These are phyloP conservation scores for Phytopythium mirpurense DNA, from an alignment of 352 stramenopile genomes.

Conservation along the genomic window DNA sequence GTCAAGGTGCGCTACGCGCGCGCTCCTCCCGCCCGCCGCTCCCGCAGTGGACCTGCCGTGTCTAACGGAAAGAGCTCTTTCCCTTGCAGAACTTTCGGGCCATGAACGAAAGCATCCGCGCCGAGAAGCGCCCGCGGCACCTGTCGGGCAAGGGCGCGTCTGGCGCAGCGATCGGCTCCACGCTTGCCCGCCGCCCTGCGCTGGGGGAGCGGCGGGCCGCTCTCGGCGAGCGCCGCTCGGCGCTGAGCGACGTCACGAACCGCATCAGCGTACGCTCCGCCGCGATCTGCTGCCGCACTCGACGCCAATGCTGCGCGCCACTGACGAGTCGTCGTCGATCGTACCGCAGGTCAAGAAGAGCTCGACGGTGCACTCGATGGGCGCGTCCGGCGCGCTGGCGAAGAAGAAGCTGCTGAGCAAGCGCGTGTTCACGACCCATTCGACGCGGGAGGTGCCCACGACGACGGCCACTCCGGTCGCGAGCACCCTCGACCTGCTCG, in stretches of 20 bases:
- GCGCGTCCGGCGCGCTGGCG: constrained; percentile 15
- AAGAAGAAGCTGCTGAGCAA: constrained; percentile 51
- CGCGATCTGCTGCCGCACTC: background rate
- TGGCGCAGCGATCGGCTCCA: constrained; percentile 13
- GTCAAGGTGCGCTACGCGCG: constrained; percentile 31
- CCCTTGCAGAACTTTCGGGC: constrained; percentile 24
- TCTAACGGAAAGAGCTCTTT: background rate
- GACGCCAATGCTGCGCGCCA: too few relatives aligned
- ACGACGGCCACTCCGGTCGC: constrained; percentile 32
- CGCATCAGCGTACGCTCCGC: constrained; percentile 49
- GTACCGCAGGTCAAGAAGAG: constrained; percentile 55
- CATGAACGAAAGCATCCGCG: constrained; percentile 36
- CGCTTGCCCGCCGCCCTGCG: constrained; percentile 10
- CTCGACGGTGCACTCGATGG: constrained; percentile 28
- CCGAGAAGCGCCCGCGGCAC: constrained; percentile 56
- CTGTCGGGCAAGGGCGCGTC: constrained; percentile 32
- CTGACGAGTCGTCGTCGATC: background rate
- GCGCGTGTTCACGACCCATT: constrained; percentile 22
- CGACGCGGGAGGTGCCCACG: constrained; percentile 9
- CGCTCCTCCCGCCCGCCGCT: background rate
- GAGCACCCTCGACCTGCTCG: constrained; percentile 32
- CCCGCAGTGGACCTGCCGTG: background rate
- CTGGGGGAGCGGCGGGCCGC: background rate
- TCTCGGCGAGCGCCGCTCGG: constrained; percentile 23
- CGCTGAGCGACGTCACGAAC: constrained; percentile 68